Conservation (phyloP, 768 basidiomycete species). For the Suillus weaverae region DNA sequence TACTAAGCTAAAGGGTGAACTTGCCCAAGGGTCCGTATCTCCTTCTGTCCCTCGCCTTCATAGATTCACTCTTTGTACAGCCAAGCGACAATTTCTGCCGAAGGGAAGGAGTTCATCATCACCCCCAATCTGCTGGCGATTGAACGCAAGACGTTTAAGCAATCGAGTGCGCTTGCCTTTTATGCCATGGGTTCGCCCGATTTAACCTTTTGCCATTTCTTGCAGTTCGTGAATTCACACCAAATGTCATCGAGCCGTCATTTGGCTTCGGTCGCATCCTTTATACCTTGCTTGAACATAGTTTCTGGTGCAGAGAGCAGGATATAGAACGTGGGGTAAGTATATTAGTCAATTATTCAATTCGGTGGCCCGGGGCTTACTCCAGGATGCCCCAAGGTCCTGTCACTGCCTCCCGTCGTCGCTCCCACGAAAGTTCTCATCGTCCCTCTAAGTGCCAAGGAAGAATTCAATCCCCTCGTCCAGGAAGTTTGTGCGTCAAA, state of each 20-base stretch:
- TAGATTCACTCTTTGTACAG: slow-evolving; percentile 33
- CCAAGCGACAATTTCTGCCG: slow-evolving; percentile 54
- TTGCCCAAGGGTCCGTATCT: slow-evolving; percentile 62
- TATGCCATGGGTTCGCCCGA: slow-evolving; percentile 13
- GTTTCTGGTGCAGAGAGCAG: slow-evolving; percentile 91
- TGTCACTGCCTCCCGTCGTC: slow-evolving; percentile 85
- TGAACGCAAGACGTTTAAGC: slow-evolving; percentile 83
- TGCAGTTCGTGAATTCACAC: slow-evolving; percentile 90
- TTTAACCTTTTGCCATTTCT: slow-evolving; percentile 19
- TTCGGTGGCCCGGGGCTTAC: neutral
- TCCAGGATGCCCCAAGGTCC: slow-evolving; percentile 51
- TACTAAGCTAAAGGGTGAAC: slow-evolving; percentile 62
- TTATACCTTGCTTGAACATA: slow-evolving; percentile 92
- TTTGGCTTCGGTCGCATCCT: slow-evolving; percentile 97
- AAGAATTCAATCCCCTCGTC: slow-evolving; percentile 82
- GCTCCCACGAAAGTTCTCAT: slow-evolving; percentile 98
- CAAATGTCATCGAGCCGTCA: slow-evolving; percentile 98
- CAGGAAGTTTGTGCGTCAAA: slow-evolving; percentile 82
- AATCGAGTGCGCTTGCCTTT: slow-evolving; percentile 58
- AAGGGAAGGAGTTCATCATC: slow-evolving; percentile 68
- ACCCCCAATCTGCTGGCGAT: slow-evolving; percentile 76
- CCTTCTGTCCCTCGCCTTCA: neutral
- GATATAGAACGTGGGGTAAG: slow-evolving; percentile 87
- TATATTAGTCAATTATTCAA: slow-evolving; percentile 14
- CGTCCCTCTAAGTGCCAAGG: slow-evolving; percentile 86